These are phyloP conservation scores for Backusella liffmaniae DNA, from an alignment of 192 early-diverging fungal species.

Conservation along the genomic window DNA sequence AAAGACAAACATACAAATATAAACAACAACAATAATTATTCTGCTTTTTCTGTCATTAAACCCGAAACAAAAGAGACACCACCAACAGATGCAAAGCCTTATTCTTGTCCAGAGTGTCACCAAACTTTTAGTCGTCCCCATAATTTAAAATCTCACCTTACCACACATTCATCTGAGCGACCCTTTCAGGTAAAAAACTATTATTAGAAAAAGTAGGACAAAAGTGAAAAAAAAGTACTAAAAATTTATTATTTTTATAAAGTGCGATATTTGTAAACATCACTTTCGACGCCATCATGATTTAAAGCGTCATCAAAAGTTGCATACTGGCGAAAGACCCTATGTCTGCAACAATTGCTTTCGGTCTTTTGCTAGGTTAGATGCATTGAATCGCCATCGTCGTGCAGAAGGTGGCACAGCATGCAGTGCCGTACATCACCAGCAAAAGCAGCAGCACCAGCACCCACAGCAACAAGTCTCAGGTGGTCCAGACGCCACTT, in stretches of 20 bases:
- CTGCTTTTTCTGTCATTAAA: constrained; percentile 8
- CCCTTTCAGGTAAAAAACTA: constrained; percentile 24
- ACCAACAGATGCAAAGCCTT: constrained; percentile 19
- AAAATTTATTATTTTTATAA: constrained; percentile 13
- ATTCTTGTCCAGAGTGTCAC: constrained; percentile 25
- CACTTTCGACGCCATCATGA: constrained; percentile 76
- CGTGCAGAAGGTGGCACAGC: constrained; percentile 42
- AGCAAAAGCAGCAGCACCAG: constrained; percentile 15
- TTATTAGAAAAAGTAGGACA: neutral
- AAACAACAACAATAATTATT: constrained; percentile 16
- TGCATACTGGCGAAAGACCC: constrained; percentile 77
- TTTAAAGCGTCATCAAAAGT: constrained; percentile 81
- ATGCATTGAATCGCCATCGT: constrained; percentile 75
- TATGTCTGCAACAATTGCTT: constrained; percentile 70
- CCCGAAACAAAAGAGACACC: neutral
- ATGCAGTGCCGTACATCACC: constrained; percentile 22
- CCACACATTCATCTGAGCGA: constrained; percentile 32
- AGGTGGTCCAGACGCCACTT: constrained; percentile 9
- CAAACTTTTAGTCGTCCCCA: constrained; percentile 28
- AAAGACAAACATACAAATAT: constrained; percentile 1
- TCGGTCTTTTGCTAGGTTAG: constrained; percentile 76
- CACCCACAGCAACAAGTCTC: neutral
- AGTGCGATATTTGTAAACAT: constrained; percentile 33
- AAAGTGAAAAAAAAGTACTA: neutral
- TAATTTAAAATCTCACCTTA: constrained; percentile 35